phyloP scores from a whole-genome alignment of 1,139 yeast genomes.

The Taiozyma sp. region DNA sequence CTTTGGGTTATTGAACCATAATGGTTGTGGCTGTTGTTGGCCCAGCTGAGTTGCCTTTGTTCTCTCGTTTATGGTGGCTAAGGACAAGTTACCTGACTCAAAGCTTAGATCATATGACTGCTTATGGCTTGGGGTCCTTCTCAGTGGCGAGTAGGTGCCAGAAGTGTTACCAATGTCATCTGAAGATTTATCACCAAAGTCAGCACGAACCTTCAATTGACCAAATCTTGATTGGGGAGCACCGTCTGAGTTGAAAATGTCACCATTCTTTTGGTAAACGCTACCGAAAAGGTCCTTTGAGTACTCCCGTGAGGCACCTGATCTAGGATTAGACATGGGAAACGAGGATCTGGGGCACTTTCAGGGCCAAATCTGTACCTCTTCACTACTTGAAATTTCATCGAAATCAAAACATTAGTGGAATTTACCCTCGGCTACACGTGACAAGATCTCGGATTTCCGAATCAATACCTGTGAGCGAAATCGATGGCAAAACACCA shows the following conservation, averaged over 20 bases:
- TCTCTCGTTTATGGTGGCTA: constrained; percentile 21
- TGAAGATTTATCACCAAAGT: constrained; percentile 15
- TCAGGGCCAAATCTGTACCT: not conserved
- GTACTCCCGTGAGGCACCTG: constrained; percentile 11
- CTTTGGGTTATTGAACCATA: constrained; percentile 51
- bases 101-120: constrained; percentile 13
- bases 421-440: not conserved
- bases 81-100: constrained; percentile 17
- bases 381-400: not conserved
- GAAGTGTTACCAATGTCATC: constrained; percentile 15
- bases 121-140: constrained; percentile 22
- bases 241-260: constrained; percentile 13
- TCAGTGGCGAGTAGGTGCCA: constrained; percentile 14
- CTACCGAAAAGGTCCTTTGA: constrained; percentile 22
- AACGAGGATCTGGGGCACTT: not conserved
- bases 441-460: not conserved
- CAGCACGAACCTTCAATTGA: constrained; percentile 12
- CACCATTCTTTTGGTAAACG: constrained; percentile 17
- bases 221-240: constrained; percentile 15
- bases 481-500: not conserved
- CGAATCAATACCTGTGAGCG: not conserved
- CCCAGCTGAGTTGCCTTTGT: constrained; percentile 14
- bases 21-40: constrained; percentile 28
- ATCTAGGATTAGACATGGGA: constrained; percentile 7
- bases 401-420: not conserved